Evolutionary conservation across 75 land plant species (phyloP).

Genomic region (Pinus taeda): DNA sequence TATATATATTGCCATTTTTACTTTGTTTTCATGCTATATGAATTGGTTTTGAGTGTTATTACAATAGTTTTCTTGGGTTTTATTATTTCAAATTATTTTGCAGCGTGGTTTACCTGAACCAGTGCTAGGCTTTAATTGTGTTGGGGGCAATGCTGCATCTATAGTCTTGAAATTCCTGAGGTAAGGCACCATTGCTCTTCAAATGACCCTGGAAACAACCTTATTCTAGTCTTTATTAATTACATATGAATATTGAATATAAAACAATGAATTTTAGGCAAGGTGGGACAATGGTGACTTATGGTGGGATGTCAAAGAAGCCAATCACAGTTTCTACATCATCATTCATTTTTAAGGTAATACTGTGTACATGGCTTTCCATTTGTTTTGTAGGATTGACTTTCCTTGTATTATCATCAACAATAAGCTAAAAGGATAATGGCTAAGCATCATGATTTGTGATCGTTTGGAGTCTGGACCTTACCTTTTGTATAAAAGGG

Average conservation of each 20-base stretch:
- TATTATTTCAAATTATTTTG: constrained; percentile 1
- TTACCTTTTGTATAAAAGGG: not conserved
- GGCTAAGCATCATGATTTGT: not conserved
- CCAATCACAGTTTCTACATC: constrained; percentile 94
- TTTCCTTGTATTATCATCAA: too few relatives aligned
- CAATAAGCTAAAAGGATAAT: not conserved
- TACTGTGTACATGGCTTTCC: too few relatives aligned
- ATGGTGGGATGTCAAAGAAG: constrained; percentile 99
- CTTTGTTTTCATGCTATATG: not conserved
- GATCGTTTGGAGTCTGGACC: not conserved
- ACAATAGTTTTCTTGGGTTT: not conserved
- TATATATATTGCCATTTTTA: too few relatives aligned
- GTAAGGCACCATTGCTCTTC: constrained; percentile 20
- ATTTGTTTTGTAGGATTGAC: too few relatives aligned
- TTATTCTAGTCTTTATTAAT: not conserved
- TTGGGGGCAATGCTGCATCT: constrained; percentile 92
- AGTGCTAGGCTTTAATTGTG: constrained; percentile 88
- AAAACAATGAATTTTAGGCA: constrained; percentile 38
- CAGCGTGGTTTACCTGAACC: constrained; percentile 65
- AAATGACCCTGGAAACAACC: too few relatives aligned
- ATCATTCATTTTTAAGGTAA: constrained; percentile 95
- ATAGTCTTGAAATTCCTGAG: constrained; percentile 87
- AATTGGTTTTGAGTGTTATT: not conserved
- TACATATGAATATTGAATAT: not conserved
- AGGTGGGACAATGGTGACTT: constrained; percentile 95